phyloP scores from a whole-genome alignment of 805 yeast species.

The Metschnikowia sp. region DNA sequence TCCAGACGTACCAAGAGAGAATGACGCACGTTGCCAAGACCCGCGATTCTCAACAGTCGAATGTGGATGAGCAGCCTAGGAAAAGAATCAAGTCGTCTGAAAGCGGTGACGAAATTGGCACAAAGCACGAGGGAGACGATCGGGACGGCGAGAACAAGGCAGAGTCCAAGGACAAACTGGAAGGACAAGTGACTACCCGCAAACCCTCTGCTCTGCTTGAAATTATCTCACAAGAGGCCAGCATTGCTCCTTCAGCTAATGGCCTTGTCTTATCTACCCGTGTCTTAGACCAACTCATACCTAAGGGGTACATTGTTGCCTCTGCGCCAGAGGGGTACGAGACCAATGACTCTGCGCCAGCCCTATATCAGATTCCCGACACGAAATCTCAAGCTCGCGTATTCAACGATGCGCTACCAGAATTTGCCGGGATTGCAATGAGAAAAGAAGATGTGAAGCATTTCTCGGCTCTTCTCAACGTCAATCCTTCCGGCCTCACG shows the following conservation, averaged over 20 bases:
- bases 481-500: conserved; percentile 18
- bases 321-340: conserved; percentile 43
- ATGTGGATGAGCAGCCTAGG: background rate
- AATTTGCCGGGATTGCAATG: conserved; percentile 15
- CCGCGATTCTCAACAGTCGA: background rate
- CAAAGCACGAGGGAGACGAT: background rate
- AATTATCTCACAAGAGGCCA: background rate
- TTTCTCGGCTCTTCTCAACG: conserved; percentile 54
- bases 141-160: background rate
- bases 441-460: conserved; percentile 68
- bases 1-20: conserved; percentile 16
- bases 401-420: conserved; percentile 15
- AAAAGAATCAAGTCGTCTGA: conserved; percentile 1
- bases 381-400: conserved; percentile 28
- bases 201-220: background rate
- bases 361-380: conserved; percentile 54
- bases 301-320: conserved; percentile 47
- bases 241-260: background rate
- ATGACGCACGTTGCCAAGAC: conserved; percentile 9
- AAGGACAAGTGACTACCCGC: background rate
- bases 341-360: conserved; percentile 8
- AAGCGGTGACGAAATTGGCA: background rate
- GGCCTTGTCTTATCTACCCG: conserved; percentile 36
- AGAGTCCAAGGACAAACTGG: background rate
- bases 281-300: conserved; percentile 47